Percentiles rank a stretch among this genome's conserved stretches.
phyloP scores from a whole-genome alignment of 2,329 filamentous ascomycete species.

The Aspergillus sergii region DNA sequence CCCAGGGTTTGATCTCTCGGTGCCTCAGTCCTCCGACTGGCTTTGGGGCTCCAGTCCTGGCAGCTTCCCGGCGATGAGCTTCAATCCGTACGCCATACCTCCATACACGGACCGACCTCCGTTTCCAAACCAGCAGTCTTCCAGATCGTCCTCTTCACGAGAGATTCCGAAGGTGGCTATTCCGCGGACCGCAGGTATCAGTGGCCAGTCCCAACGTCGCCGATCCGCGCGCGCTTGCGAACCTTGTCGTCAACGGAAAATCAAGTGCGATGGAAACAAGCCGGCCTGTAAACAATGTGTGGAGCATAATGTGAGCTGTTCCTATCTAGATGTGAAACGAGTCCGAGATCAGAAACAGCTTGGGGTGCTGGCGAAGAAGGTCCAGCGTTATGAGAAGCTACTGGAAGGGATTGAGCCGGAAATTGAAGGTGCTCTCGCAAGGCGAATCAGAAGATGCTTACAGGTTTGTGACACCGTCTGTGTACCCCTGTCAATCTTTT shows the following conservation, averaged over 20 bases:
- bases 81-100: slow-evolving; percentile 12
- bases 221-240: slow-evolving; percentile 39
- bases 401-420: slow-evolving; percentile 29
- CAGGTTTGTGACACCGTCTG: slow-evolving; percentile 22
- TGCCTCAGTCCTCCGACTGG: slow-evolving; percentile 12
- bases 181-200: slow-evolving; percentile 27
- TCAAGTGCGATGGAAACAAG: slow-evolving; percentile 37
- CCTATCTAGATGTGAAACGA: slow-evolving; percentile 38
- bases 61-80: slow-evolving; percentile 5
- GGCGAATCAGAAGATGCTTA: slow-evolving; percentile 29
- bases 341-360: slow-evolving; percentile 40
- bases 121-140: slow-evolving; percentile 7
- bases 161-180: slow-evolving; percentile 32
- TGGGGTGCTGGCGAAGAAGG: slow-evolving; percentile 24
- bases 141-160: slow-evolving; percentile 11
- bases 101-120: slow-evolving; percentile 4
- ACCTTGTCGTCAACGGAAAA: slow-evolving; percentile 38
- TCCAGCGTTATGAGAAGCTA: slow-evolving; percentile 32
- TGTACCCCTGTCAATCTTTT: not conserved
- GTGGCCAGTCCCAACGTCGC: slow-evolving; percentile 23
- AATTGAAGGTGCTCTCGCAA: slow-evolving; percentile 22
- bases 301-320: slow-evolving; percentile 27
- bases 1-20: not conserved
- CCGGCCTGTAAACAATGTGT: slow-evolving; percentile 33
- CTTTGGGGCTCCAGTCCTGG: slow-evolving; percentile 12